phyloP scores from a whole-genome alignment of 306 rosid species.

The Cicer arietinum region DNA sequence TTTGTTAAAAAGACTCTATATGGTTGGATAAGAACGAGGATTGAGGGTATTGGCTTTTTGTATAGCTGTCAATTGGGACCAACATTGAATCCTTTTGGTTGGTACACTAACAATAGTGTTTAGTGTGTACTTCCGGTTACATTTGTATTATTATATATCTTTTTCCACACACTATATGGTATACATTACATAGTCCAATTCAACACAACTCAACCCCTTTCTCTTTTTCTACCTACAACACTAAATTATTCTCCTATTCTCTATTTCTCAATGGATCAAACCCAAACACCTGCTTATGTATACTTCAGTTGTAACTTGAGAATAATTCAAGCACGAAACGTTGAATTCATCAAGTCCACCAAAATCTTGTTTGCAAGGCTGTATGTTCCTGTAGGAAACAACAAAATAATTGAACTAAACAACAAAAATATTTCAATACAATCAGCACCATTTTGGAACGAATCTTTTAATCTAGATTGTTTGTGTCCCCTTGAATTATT shows the following conservation, averaged over 20 bases:
- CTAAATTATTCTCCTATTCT: not conserved
- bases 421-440: slow-evolving; percentile 54
- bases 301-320: slow-evolving; percentile 56
- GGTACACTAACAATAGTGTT: too few species aligned
- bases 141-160: too few species aligned
- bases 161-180: too few species aligned
- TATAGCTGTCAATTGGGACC: too few species aligned
- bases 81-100: too few species aligned
- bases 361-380: slow-evolving; percentile 58
- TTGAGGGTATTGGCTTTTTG: too few species aligned
- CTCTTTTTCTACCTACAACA: not conserved
- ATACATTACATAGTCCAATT: too few species aligned
- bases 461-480: slow-evolving; percentile 74
- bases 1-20: too few species aligned
- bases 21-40: too few species aligned
- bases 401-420: slow-evolving; percentile 54
- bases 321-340: slow-evolving; percentile 61
- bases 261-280: slow-evolving; percentile 44
- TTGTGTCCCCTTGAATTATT: slow-evolving; percentile 55
- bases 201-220: not conserved
- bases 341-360: slow-evolving; percentile 44
- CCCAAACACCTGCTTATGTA: slow-evolving; percentile 44
- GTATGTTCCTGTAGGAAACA: slow-evolving; percentile 57
- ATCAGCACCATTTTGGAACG: slow-evolving; percentile 62
- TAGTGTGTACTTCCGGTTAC: too few species aligned